These are phyloP conservation scores for Phytophthora podocarpi DNA, from an alignment of 352 stramenopile genomes.

Conservation along the genomic window DNA sequence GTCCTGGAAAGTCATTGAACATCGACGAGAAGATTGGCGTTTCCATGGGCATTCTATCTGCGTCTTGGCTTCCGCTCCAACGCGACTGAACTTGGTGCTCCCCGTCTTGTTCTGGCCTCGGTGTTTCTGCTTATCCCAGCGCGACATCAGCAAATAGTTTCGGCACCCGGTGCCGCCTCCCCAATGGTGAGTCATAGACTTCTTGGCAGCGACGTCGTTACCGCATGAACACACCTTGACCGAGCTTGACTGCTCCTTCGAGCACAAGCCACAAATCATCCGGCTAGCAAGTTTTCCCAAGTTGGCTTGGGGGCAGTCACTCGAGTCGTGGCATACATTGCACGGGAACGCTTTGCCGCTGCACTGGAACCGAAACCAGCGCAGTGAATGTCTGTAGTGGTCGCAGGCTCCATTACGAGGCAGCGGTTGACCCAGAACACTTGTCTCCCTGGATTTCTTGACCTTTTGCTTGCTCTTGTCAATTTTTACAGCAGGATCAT, in stretches of 20 bases:
- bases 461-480: constrained; percentile 37
- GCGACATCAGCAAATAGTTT: constrained; percentile 55
- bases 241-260: constrained; percentile 70
- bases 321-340: constrained; percentile 74
- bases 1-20: background rate
- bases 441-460: constrained; percentile 45
- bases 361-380: constrained; percentile 85
- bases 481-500: background rate
- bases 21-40: background rate
- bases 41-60: constrained; percentile 8
- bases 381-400: constrained; percentile 74
- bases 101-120: constrained; percentile 75
- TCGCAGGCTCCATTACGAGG: constrained; percentile 66
- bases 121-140: constrained; percentile 71
- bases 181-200: constrained; percentile 52
- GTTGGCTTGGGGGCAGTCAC: constrained; percentile 61
- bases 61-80: constrained; percentile 60
- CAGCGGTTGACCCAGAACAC: constrained; percentile 63
- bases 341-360: constrained; percentile 76
- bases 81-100: constrained; percentile 73
- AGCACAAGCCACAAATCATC: constrained; percentile 81
- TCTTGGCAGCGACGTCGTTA: constrained; percentile 60
- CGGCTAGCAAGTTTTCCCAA: constrained; percentile 70
- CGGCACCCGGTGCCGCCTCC: constrained; percentile 73
- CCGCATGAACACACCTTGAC: constrained; percentile 74